phyloP scores from a whole-genome alignment of 2,329 filamentous ascomycete species.

The Chaetomium olivaceum region DNA sequence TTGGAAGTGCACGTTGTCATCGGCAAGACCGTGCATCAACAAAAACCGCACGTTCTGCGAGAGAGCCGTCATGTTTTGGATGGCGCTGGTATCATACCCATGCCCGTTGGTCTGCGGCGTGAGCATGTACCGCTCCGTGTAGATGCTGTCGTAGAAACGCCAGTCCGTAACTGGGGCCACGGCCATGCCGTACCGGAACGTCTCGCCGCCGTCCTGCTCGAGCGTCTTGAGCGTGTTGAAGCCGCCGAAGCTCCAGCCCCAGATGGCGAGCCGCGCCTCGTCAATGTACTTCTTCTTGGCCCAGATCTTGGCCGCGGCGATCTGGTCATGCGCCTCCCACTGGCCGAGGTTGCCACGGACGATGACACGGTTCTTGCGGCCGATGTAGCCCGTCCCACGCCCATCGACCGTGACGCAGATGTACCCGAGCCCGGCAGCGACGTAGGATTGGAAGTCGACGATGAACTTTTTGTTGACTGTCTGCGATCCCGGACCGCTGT shows the following conservation, averaged over 20 bases:
- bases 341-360: constrained; percentile 82
- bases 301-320: constrained; percentile 84
- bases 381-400: constrained; percentile 87
- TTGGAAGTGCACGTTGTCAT: constrained; percentile 98
- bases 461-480: constrained; percentile 76
- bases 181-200: constrained; percentile 96
- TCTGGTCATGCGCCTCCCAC: constrained; percentile 87
- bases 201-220: constrained; percentile 83
- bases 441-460: constrained; percentile 87
- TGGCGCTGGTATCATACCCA: constrained; percentile 75
- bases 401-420: constrained; percentile 94
- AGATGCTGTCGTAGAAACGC: constrained; percentile 92
- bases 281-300: constrained; percentile 82
- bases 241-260: constrained; percentile 98
- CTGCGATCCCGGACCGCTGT: constrained; percentile 93
- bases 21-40: constrained; percentile 92
- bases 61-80: constrained; percentile 74
- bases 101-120: constrained; percentile 77
- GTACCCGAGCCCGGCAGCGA: constrained; percentile 84
- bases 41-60: constrained; percentile 80
- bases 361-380: constrained; percentile 77
- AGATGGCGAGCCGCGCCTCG: constrained; percentile 79
- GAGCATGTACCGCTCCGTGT: constrained; percentile 97
- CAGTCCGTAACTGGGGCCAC: constrained; percentile 99
- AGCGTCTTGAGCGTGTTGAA: constrained; percentile 95